Evolutionary conservation across 352 stramenopile species (phyloP).

Genomic region (Phytophthora pinifolia): DNA sequence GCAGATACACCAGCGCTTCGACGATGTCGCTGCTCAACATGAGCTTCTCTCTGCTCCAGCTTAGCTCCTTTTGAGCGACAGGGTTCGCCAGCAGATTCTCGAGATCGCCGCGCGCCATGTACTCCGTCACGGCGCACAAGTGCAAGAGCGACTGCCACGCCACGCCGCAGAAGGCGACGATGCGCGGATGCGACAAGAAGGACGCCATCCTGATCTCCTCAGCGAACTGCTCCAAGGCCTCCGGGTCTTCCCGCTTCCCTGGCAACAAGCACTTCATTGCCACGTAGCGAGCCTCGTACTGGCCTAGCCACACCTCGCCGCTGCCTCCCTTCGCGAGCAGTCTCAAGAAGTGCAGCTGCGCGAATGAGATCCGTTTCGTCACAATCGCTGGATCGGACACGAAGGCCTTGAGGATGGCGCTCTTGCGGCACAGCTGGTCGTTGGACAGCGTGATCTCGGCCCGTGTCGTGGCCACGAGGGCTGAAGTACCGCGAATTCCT

Average conservation of each 20-base stretch:
- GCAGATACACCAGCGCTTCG: slow-evolving; percentile 70
- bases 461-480: slow-evolving; percentile 42
- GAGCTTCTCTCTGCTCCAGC: slow-evolving; percentile 63
- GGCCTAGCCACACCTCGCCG: slow-evolving; percentile 80
- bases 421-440: slow-evolving; percentile 63
- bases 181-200: slow-evolving; percentile 73
- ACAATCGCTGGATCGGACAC: slow-evolving; percentile 69
- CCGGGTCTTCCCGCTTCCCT: slow-evolving; percentile 57
- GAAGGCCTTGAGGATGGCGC: slow-evolving; percentile 53
- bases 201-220: slow-evolving; percentile 85
- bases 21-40: slow-evolving; percentile 62
- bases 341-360: slow-evolving; percentile 69
- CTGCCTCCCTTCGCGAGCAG: slow-evolving; percentile 76
- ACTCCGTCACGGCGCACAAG: slow-evolving; percentile 78
- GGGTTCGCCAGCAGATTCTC: slow-evolving; percentile 48
- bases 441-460: slow-evolving; percentile 62
- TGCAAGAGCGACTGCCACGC: slow-evolving; percentile 79
- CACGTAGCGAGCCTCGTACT: slow-evolving; percentile 73
- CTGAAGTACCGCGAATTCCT: slow-evolving; percentile 26
- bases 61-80: slow-evolving; percentile 40
- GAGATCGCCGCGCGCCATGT: slow-evolving; percentile 75
- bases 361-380: slow-evolving; percentile 75
- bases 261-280: slow-evolving; percentile 80
- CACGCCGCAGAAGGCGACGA: slow-evolving; percentile 81
- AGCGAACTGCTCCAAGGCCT: slow-evolving; percentile 70